Base-by-base conservation (phyloP, 2,329 filamentous ascomycete species). In the Alternaria triticimaculans region DNA sequence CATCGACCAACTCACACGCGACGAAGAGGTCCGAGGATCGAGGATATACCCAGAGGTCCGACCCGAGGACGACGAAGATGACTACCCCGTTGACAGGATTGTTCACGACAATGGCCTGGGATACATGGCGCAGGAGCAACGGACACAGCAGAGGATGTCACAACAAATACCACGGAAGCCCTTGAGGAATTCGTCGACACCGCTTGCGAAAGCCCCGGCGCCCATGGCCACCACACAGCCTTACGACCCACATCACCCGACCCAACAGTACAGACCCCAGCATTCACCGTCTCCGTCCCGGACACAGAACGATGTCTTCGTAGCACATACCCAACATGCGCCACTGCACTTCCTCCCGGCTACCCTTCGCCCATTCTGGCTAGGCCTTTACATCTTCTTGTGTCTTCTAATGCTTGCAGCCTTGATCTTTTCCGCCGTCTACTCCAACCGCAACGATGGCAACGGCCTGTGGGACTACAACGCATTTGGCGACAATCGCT, bases 1-100 rank as follows among this genome's bases (percentile, higher is more conserved):
- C 44, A 88, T 98, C 66, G 92, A 97, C 67, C 93, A 95, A 66
- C 83, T 98, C 70, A 96, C 93, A 6, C 86, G 91, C 51, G 88
- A 92, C 72, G 90, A 90, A 61, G 89, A 92, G 64, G 84, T 89
- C 6, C 81, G 84, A 61, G 85, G 86, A 10, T 83, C 85, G 59
- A 82, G 84, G 58, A 81, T 86, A 69, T 84, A 87, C 56, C 85
- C 58, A 15, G 62, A 72, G 20, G 67, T 70, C 11, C 63, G 66
- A 14, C 54, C 50, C 3, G 64, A 69, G 7, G 63, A 67, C 18
- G 69, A 69, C 2, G 68, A 75, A 9, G 81, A 78, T 15, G 82
- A 84, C 45, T 87, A 87, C 64, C 84, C 85, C 3, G 81, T 83
- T 15, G 84, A 87, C 33, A 80, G 83, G 26, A 80, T 87, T 33